phyloP scores from a whole-genome alignment of 2,329 filamentous ascomycete genomes.

The Claviceps pusilla region DNA sequence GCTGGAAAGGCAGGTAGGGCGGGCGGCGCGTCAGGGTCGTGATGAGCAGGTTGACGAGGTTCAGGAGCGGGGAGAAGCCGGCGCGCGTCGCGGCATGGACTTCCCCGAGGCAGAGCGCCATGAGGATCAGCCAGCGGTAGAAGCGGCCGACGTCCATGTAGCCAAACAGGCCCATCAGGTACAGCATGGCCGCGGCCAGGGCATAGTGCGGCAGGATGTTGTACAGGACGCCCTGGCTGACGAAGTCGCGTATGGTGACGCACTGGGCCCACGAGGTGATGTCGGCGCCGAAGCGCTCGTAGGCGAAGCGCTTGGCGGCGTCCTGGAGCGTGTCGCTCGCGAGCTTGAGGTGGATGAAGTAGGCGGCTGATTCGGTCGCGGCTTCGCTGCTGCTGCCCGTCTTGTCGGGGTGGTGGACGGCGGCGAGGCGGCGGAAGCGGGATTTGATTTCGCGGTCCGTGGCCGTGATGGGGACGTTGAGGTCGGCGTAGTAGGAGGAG shows the following conservation, averaged over 20 bases:
- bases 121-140: slow-evolving; percentile 47
- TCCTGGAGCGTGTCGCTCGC: slow-evolving; percentile 73
- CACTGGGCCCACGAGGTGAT: slow-evolving; percentile 52
- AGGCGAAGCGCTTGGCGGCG: slow-evolving; percentile 65
- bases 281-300: slow-evolving; percentile 73
- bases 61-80: slow-evolving; percentile 30
- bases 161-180: slow-evolving; percentile 47
- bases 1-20: slow-evolving; percentile 72
- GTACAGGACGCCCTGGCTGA: slow-evolving; percentile 48
- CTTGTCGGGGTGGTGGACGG: slow-evolving; percentile 76
- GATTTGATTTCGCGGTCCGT: slow-evolving; percentile 67
- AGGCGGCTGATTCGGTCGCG: slow-evolving; percentile 17
- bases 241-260: slow-evolving; percentile 56
- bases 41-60: slow-evolving; percentile 30
- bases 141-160: slow-evolving; percentile 53
- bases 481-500: slow-evolving; percentile 64
- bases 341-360: slow-evolving; percentile 71
- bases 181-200: slow-evolving; percentile 40
- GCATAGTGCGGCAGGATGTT: slow-evolving; percentile 46
- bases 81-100: slow-evolving; percentile 41
- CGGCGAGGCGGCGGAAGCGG: slow-evolving; percentile 63
- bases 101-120: slow-evolving; percentile 40
- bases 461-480: slow-evolving; percentile 54
- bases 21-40: slow-evolving; percentile 28
- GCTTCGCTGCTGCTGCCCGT: slow-evolving; percentile 26